phyloP scores from a whole-genome alignment of 1,284 basidiomycete species.

The Thecaphora thlaspeos region DNA sequence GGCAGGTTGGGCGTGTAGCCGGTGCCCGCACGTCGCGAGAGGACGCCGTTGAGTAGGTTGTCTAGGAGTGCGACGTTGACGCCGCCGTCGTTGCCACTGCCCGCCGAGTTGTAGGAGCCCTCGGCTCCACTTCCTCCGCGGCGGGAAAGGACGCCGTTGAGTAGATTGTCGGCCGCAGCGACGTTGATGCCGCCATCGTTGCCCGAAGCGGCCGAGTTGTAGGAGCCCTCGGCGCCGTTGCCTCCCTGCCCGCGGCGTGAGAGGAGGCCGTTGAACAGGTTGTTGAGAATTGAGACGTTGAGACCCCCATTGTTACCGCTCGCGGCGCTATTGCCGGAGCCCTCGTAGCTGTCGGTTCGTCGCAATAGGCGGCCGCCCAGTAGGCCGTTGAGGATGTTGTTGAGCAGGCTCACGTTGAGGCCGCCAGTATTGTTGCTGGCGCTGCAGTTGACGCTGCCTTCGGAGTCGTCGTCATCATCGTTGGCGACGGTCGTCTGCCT shows the following conservation, averaged over 20 bases:
- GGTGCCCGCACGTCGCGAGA: not conserved
- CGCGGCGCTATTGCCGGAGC: not conserved
- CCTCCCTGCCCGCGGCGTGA: not conserved
- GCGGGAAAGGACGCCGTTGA: not conserved
- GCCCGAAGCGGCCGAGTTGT: not conserved
- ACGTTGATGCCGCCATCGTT: slow-evolving; percentile 1
- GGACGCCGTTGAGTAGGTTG: not conserved
- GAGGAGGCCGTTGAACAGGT: not conserved
- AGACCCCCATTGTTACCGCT: not conserved
- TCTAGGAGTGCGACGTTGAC: not conserved
- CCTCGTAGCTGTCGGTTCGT: not conserved
- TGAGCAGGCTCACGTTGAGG: slow-evolving; percentile 34
- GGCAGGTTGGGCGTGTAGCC: too few relatives aligned
- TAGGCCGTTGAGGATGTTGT: slow-evolving; percentile 41
- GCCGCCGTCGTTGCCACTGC: not conserved
- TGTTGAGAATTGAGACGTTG: not conserved
- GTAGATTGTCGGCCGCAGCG: not conserved
- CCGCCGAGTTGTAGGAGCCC: not conserved
- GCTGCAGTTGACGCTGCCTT: slow-evolving; percentile 23
- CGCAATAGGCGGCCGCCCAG: slow-evolving; percentile 5
- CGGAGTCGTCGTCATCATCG: slow-evolving; percentile 6
- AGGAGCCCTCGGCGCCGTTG: not conserved
- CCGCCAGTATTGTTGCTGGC: slow-evolving; percentile 33
- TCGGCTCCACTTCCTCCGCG: not conserved
- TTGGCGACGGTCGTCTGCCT: slow-evolving; percentile 10